These are phyloP conservation scores for Ascochyta lentis DNA, from an alignment of 2,329 filamentous ascomycete genomes.

Conservation along the genomic window DNA sequence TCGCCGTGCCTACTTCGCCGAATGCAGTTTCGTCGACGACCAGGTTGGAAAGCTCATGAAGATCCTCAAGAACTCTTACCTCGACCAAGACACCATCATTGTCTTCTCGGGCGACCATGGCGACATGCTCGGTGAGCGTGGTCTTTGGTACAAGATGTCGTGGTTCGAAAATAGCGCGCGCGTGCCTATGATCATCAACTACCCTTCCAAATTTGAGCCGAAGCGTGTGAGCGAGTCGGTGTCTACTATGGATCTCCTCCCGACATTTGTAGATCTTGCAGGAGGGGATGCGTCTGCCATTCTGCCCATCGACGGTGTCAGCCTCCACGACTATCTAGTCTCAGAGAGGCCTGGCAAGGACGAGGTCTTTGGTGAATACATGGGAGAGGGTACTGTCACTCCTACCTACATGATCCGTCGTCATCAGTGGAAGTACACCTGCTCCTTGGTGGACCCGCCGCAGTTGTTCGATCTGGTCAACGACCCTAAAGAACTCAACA, in stretches of 20 bases:
- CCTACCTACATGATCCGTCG: conserved; percentile 94
- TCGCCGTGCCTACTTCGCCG: conserved; percentile 87
- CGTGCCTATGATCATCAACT: conserved; percentile 84
- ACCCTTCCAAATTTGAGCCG: conserved; percentile 76
- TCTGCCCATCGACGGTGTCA: conserved; percentile 86
- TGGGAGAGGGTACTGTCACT: conserved; percentile 86
- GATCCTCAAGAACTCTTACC: conserved; percentile 77
- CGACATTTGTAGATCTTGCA: conserved; percentile 84
- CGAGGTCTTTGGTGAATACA: conserved; percentile 94
- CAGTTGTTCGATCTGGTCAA: conserved; percentile 81
- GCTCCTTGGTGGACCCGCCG: conserved; percentile 80
- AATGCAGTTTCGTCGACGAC: conserved; percentile 92
- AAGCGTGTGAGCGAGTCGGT: conserved; percentile 83
- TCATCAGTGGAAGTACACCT: conserved; percentile 89
- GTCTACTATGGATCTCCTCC: conserved; percentile 87
- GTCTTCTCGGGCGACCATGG: conserved; percentile 94
- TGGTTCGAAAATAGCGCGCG: conserved; percentile 93
- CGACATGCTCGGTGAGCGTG: conserved; percentile 93
- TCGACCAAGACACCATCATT: conserved; percentile 86
- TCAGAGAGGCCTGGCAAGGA: conserved; percentile 68
- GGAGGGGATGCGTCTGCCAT: conserved; percentile 71
- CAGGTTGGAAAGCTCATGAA: conserved; percentile 83
- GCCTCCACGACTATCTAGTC: conserved; percentile 59
- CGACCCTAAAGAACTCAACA: conserved; percentile 79
- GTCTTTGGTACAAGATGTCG: conserved; percentile 97